A percentile compares a stretch with the other conserved stretches of the same genome.
Evolutionary conservation across 2,329 filamentous ascomycete genomes (phyloP).

Genomic region (Cryoendolithus antarcticus): DNA sequence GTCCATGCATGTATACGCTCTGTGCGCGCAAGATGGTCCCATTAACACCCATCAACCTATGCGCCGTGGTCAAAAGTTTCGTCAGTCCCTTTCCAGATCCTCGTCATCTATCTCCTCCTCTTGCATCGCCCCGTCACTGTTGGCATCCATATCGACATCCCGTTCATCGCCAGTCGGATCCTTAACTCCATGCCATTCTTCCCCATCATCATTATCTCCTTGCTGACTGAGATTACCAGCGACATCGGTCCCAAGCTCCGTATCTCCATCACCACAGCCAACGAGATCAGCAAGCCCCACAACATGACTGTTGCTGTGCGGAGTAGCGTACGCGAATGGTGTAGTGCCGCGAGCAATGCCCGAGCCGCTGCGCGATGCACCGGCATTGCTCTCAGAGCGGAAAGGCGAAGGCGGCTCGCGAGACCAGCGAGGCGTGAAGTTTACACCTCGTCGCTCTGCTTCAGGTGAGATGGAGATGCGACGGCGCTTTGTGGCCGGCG

Average conservation of each 20-base stretch:
- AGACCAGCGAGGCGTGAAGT: constrained; percentile 31
- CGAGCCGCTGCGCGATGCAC: constrained; percentile 9
- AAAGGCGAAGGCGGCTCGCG: constrained; percentile 33
- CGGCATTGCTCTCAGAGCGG: constrained; percentile 19
- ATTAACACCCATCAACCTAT: too few species aligned
- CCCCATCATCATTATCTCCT: constrained; percentile 11
- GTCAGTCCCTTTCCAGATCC: neutral
- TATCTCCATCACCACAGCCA: constrained; percentile 22
- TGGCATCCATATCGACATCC: neutral
- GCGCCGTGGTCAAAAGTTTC: too few species aligned
- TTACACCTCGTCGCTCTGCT: constrained; percentile 20
- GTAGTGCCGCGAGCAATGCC: constrained; percentile 35
- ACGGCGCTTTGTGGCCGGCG: constrained; percentile 33
- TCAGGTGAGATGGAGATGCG: constrained; percentile 45
- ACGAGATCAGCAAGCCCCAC: constrained; percentile 22
- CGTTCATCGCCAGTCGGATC: constrained; percentile 22
- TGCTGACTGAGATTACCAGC: constrained; percentile 7
- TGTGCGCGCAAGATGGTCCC: too few species aligned
- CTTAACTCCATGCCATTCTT: constrained; percentile 26
- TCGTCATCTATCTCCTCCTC: neutral
- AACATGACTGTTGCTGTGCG: constrained; percentile 40
- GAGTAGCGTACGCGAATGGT: constrained; percentile 61
- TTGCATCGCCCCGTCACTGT: too few species aligned
- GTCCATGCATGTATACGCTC: too few species aligned
- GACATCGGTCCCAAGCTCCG: constrained; percentile 17